Percentiles rank a stretch among this genome's conserved stretches.
These are phyloP conservation scores for Monilinia aucupariae DNA, from an alignment of 2,329 filamentous ascomycete genomes.

Conservation along the genomic window DNA sequence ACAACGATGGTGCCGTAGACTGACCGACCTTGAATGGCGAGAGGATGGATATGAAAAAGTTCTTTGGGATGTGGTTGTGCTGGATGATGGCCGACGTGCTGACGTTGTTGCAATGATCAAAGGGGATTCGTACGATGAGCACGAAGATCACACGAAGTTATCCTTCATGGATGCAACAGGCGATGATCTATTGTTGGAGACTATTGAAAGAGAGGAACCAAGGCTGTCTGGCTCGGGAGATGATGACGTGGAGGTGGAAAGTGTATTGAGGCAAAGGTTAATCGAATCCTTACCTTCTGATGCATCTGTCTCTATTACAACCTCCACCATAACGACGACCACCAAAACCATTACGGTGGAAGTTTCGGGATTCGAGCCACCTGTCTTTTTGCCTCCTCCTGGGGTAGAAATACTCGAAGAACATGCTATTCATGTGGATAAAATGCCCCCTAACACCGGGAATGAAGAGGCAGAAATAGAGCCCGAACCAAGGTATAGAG, in stretches of 20 bases:
- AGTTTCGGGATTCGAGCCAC: slow-evolving; percentile 48
- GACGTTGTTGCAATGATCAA: slow-evolving; percentile 42
- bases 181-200: slow-evolving; percentile 35
- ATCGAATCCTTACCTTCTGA: slow-evolving; percentile 49
- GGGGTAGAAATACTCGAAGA: slow-evolving; percentile 56
- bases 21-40: slow-evolving; percentile 46
- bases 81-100: slow-evolving; percentile 53
- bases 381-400: slow-evolving; percentile 49
- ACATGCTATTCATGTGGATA: slow-evolving; percentile 29
- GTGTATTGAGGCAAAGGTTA: slow-evolving; percentile 49
- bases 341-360: slow-evolving; percentile 62
- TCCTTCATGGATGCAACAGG: slow-evolving; percentile 30
- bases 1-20: slow-evolving; percentile 50
- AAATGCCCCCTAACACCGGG: slow-evolving; percentile 21
- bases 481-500: slow-evolving; percentile 41
- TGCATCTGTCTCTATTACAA: slow-evolving; percentile 55
- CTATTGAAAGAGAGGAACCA: slow-evolving; percentile 35
- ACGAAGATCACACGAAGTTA: slow-evolving; percentile 32
- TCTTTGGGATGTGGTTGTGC: slow-evolving; percentile 62
- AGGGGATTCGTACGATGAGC: slow-evolving; percentile 32
- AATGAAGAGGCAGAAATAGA: slow-evolving; percentile 21
- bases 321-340: slow-evolving; percentile 52
- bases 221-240: slow-evolving; percentile 38
- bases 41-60: slow-evolving; percentile 49
- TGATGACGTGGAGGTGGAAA: slow-evolving; percentile 43